Percentiles rank a stretch among this genome's conserved stretches.
These are phyloP conservation scores for Umbelopsis sp. DNA, from an alignment of 371 early-diverging fungal species.

Conservation along the genomic window DNA sequence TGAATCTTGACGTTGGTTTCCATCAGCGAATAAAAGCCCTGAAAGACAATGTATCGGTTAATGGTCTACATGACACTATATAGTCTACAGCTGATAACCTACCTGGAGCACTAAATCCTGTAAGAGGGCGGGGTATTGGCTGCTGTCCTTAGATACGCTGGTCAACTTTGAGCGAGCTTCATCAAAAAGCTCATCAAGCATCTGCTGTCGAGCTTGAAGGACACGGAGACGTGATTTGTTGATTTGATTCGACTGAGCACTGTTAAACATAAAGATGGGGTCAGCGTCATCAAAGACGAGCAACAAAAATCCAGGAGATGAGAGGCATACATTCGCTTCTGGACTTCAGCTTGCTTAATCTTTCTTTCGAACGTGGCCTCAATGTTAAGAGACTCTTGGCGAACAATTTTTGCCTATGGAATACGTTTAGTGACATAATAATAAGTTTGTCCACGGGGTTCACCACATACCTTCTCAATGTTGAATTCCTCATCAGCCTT, in stretches of 20 bases:
- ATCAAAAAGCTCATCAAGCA: conserved; percentile 79
- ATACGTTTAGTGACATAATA: background rate
- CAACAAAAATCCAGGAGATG: conserved; percentile 7
- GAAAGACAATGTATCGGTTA: conserved; percentile 26
- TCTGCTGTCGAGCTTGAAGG: conserved; percentile 86
- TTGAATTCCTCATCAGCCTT: conserved; percentile 98
- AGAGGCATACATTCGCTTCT: conserved; percentile 74
- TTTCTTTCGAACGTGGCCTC: conserved; percentile 90
- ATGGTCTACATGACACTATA: background rate
- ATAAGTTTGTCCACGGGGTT: too few relatives aligned
- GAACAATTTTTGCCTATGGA: conserved; percentile 84
- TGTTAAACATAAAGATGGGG: conserved; percentile 32
- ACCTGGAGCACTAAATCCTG: conserved; percentile 75
- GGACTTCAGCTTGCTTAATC: conserved; percentile 90
- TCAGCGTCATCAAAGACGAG: background rate
- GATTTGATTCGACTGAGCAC: conserved; percentile 91
- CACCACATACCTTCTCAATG: conserved; percentile 87
- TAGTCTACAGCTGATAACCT: background rate
- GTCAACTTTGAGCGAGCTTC: conserved; percentile 61
- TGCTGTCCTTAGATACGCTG: conserved; percentile 58
- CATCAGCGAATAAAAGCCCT: conserved; percentile 82
- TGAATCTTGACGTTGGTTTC: conserved; percentile 74
- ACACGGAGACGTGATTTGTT: conserved; percentile 94
- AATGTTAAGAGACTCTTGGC: conserved; percentile 88
- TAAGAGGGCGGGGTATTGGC: conserved; percentile 63